Evolutionary conservation across 1,284 basidiomycete species (phyloP).

Genomic region (Cryptococcus deneoformans): DNA sequence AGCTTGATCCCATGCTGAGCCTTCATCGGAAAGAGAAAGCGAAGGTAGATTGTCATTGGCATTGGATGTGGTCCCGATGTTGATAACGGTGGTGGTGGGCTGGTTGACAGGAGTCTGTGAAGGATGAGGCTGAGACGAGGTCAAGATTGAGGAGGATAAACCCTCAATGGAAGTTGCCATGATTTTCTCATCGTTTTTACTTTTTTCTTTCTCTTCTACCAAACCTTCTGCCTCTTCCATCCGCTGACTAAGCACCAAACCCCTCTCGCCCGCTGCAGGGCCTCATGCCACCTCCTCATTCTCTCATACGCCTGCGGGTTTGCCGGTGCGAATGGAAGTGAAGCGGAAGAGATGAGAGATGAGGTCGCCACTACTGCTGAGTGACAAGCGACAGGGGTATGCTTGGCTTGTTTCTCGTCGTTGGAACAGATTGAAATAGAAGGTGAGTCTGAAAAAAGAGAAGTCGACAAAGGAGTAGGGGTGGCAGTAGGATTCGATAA

Average conservation of each 20-base stretch:
- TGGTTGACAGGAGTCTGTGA: too few relatives aligned
- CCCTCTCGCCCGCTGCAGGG: conserved; percentile 49
- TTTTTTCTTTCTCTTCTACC: conserved; percentile 1
- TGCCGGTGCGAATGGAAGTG: too few relatives aligned
- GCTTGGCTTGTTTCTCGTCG: conserved; percentile 10
- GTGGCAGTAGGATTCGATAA: not conserved
- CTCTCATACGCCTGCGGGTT: too few relatives aligned
- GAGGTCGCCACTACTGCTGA: conserved; percentile 49
- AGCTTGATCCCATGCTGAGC: too few relatives aligned
- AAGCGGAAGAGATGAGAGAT: conserved; percentile 9
- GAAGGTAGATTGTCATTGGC: too few relatives aligned
- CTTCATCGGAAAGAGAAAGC: too few relatives aligned
- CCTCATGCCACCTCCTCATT: conserved; percentile 23
- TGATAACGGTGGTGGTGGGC: too few relatives aligned
- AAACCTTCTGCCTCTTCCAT: conserved; percentile 10
- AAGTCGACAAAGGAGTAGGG: not conserved
- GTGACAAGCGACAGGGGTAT: conserved; percentile 44
- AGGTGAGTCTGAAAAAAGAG: not conserved
- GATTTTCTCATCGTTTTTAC: conserved; percentile 7
- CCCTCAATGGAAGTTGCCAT: conserved; percentile 10
- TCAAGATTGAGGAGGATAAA: too few relatives aligned
- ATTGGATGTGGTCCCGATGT: too few relatives aligned
- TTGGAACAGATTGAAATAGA: not conserved
- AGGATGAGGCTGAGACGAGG: too few relatives aligned
- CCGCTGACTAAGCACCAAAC: conserved; percentile 12